Evolutionary conservation across 1,284 basidiomycete genomes (phyloP), one percentile per base, ranked within the genome.

Genomic region (Psilocybe mexicana): DNA sequence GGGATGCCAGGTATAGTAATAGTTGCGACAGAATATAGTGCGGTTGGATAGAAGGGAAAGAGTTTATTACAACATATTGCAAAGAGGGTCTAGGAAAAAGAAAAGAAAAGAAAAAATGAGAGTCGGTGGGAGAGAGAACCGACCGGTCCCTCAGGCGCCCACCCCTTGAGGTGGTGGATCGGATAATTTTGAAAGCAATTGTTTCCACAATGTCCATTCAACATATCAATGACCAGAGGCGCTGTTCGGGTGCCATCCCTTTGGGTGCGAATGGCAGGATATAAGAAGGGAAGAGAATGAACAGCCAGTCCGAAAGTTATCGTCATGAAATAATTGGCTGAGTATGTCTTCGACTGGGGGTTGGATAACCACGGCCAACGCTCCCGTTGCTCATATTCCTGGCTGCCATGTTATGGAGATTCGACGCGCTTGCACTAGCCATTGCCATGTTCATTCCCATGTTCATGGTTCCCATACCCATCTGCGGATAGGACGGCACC

Each of bases 401-500:
- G 3, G 25, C 44, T 46, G 25, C 44, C 6, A 24, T 24, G 25
- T 46, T 46, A 26, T 46, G 26, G 25, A 46, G n/a, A 26, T 46
- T 46, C 11, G 44, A 46, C n/a, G 44, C 44, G n/a, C 44, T 46
- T 25, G 44, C 24, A 26, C 38, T 40, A 12, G 38, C 44, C 44
- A 28, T 45, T 4, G n/a, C 24, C 44, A 40, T 40, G 23, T 45
- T 45, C 44, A 28, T 45, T 4, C 33, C 28, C 48, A 36, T 35
- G 23, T 50, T 55, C 45, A 55, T 43, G n/a, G 12, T 3, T 6
- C 6, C 11, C 38, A 49, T 62, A 12, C 40, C 47, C 25, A 49
- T 18, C 28, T 49, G 38, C n/a, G 46, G 54, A 43, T 43, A 35
- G 0, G 61, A 10, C 25, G 55, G 49, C 36, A 51, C 42, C 44